Evolutionary conservation across 2,329 filamentous ascomycete genomes (phyloP).

Genomic region (Nemania sp.): DNA sequence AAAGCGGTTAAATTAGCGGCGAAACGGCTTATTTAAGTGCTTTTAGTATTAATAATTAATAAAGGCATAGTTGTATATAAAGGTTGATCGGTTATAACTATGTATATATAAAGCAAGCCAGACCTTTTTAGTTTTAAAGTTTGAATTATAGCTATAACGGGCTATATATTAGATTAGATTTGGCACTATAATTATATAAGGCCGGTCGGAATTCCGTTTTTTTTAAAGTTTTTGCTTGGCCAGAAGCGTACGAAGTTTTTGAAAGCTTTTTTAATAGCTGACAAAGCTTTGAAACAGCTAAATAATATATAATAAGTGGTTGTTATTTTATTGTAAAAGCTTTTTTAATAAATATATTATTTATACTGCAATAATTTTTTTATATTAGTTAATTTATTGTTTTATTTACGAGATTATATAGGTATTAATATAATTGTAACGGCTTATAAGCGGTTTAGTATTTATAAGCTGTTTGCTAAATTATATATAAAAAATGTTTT

Average conservation of each 20-base stretch:
- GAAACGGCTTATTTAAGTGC: not conserved
- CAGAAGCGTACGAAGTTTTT: not conserved
- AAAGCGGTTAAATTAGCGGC: not conserved
- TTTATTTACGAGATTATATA: conserved; percentile 1
- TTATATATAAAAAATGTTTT: too few relatives aligned
- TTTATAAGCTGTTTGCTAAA: too few relatives aligned
- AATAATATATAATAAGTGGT: not conserved
- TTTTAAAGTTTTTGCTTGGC: not conserved
- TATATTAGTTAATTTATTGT: not conserved
- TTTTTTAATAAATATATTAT: not conserved
- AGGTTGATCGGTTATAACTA: not conserved
- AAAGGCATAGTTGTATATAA: not conserved
- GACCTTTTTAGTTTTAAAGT: not conserved
- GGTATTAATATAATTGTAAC: not conserved
- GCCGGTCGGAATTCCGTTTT: not conserved
- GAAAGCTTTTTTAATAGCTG: not conserved
- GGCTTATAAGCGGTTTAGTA: not conserved
- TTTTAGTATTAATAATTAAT: not conserved
- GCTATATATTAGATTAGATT: not conserved
- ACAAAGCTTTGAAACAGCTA: not conserved
- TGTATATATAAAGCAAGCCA: not conserved
- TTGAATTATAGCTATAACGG: not conserved
- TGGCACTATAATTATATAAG: not conserved
- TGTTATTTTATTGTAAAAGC: not conserved
- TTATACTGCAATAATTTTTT: conserved; percentile 5